Conservation (phyloP, 2,329 filamentous ascomycete genomes). For the Sporothrix protearum region DNA sequence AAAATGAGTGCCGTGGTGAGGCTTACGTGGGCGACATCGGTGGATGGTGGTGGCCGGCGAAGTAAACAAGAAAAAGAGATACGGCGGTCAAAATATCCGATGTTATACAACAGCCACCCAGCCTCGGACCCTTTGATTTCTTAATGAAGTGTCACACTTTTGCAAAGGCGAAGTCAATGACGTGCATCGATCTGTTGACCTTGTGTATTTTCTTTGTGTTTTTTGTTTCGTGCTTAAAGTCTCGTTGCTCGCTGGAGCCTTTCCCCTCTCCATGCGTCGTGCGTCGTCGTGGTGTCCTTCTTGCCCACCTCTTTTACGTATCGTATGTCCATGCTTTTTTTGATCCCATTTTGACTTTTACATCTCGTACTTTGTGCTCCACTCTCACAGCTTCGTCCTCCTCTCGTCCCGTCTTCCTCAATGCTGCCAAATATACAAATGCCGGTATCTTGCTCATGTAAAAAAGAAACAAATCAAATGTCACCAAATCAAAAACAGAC, state of each 20-base stretch:
- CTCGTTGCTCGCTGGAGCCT: not conserved
- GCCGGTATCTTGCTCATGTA: constrained; percentile 16
- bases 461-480: no score
- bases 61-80: not conserved
- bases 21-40: no score
- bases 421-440: constrained; percentile 17
- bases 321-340: not conserved
- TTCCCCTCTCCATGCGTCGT: not conserved
- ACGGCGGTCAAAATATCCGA: not conserved
- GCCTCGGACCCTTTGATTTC: not conserved
- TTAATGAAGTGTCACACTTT: not conserved
- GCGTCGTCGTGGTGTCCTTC: not conserved
- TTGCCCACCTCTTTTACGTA: not conserved
- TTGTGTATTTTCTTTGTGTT: not conserved
- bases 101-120: not conserved
- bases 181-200: not conserved
- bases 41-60: no score
- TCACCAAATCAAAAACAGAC: constrained; percentile 1
- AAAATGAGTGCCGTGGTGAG: not conserved
- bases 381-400: not conserved
- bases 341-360: constrained; percentile 1
- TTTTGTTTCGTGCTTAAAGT: not conserved
- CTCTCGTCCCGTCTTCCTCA: not conserved
- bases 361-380: not conserved
- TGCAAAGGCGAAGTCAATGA: not conserved